phyloP scores from a whole-genome alignment of 805 yeast species.

The Metschnikowia cerradonensis region DNA sequence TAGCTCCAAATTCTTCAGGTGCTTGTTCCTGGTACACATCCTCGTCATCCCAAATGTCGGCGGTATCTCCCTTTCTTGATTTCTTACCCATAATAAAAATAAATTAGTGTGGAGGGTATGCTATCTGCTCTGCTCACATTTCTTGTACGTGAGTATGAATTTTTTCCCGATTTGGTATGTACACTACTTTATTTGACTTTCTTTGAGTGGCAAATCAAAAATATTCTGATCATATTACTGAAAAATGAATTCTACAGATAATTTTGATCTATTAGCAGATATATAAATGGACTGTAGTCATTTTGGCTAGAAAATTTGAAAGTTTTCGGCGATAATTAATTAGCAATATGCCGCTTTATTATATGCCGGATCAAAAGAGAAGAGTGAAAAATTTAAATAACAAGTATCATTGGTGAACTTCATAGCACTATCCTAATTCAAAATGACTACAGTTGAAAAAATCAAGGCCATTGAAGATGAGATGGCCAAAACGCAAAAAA shows the following conservation, averaged over 20 bases:
- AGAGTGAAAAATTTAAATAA: constrained; percentile 7
- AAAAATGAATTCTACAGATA: too few species aligned
- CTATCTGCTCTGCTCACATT: neutral
- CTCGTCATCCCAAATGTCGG: constrained; percentile 79
- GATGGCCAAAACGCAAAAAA: constrained; percentile 97
- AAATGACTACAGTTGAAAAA: constrained; percentile 49
- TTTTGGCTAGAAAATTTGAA: neutral
- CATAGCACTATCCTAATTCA: constrained; percentile 5
- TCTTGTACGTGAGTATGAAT: constrained; percentile 1
- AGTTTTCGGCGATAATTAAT: neutral
- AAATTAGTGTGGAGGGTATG: neutral
- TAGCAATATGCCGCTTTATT: neutral
- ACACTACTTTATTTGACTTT: constrained; percentile 2
- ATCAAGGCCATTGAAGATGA: constrained; percentile 91
- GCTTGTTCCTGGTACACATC: constrained; percentile 43
- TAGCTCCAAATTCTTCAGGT: constrained; percentile 32
- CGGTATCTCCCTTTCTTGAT: constrained; percentile 50
- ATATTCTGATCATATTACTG: neutral
- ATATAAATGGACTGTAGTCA: too few species aligned
- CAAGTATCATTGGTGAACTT: neutral
- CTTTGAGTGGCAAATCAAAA: neutral
- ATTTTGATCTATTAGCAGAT: neutral
- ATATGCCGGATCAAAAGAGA: constrained; percentile 2
- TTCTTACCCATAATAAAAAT: constrained; percentile 40
- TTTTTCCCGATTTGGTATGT: constrained; percentile 8